phyloP scores from a whole-genome alignment of 306 rosid genomes.

The Fragaria iinumae region DNA sequence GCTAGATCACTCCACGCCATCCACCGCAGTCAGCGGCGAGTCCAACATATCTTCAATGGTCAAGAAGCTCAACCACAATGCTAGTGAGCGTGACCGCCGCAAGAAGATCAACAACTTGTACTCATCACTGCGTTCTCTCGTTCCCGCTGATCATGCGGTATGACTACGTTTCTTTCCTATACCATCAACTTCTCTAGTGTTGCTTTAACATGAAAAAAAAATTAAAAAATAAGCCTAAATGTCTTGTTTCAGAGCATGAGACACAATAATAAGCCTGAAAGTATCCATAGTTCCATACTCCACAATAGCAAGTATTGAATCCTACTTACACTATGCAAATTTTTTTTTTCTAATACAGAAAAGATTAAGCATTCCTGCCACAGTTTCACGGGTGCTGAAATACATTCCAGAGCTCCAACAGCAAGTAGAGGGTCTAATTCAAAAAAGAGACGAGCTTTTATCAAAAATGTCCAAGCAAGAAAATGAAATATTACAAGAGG shows the following conservation, averaged over 20 bases:
- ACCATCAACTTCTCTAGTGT: background rate
- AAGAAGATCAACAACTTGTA: conserved; percentile 66
- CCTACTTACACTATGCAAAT: background rate
- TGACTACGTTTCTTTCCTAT: background rate
- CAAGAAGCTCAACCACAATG: conserved; percentile 77
- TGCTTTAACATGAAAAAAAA: background rate
- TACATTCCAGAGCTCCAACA: conserved; percentile 65
- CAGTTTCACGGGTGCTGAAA: conserved; percentile 49
- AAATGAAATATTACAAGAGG: background rate
- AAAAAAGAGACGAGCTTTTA: conserved; percentile 53
- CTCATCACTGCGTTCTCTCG: conserved; percentile 67
- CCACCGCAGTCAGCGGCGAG: conserved; percentile 7
- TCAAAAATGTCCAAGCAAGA: conserved; percentile 21
- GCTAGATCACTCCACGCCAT: conserved; percentile 12
- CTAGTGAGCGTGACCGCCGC: conserved; percentile 84
- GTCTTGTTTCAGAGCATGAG: background rate
- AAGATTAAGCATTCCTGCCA: conserved; percentile 59
- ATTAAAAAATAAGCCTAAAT: background rate
- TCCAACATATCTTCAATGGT: conserved; percentile 14
- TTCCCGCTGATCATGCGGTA: conserved; percentile 67
- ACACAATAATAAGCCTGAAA: background rate
- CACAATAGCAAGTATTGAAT: background rate
- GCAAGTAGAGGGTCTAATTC: conserved; percentile 46
- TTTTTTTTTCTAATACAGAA: conserved; percentile 29
- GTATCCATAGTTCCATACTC: background rate